phyloP scores from a whole-genome alignment of 2,329 filamentous ascomycete genomes.

The Colletotrichum cordylinicola region DNA sequence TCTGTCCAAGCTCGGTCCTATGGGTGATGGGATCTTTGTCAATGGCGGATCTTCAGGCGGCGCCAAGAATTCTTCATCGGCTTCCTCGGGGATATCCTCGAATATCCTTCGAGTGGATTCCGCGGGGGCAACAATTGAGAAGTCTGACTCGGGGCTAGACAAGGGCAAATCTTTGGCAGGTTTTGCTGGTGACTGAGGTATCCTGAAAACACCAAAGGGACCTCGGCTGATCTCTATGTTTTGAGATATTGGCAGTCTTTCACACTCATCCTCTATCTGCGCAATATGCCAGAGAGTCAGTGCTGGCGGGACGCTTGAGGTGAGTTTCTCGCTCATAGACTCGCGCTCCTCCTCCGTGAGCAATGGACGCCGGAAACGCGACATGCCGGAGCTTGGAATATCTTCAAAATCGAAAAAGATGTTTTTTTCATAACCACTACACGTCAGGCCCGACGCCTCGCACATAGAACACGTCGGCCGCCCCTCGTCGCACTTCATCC shows the following conservation, averaged over 20 bases:
- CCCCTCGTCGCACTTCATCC: conserved; percentile 43
- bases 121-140: neutral
- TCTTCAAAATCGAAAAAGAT: conserved; percentile 35
- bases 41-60: neutral
- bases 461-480: conserved; percentile 38
- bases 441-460: conserved; percentile 28
- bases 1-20: neutral
- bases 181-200: neutral
- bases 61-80: neutral
- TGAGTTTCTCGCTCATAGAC: conserved; percentile 39
- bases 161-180: neutral
- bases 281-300: conserved; percentile 21
- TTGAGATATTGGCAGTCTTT: neutral
- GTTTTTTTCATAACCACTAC: conserved; percentile 39
- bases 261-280: conserved; percentile 35
- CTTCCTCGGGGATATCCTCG: neutral
- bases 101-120: neutral
- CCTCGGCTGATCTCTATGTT: conserved; percentile 6
- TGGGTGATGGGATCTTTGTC: neutral
- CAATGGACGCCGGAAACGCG: conserved; percentile 40
- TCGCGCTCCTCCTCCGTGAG: conserved; percentile 40
- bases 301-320: conserved; percentile 30
- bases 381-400: conserved; percentile 22
- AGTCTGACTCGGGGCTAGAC: neutral
- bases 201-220: conserved; percentile 18